These are phyloP conservation scores for Scedosporium apiospermum DNA, from an alignment of 2,329 filamentous ascomycete genomes.

Conservation along the genomic window DNA sequence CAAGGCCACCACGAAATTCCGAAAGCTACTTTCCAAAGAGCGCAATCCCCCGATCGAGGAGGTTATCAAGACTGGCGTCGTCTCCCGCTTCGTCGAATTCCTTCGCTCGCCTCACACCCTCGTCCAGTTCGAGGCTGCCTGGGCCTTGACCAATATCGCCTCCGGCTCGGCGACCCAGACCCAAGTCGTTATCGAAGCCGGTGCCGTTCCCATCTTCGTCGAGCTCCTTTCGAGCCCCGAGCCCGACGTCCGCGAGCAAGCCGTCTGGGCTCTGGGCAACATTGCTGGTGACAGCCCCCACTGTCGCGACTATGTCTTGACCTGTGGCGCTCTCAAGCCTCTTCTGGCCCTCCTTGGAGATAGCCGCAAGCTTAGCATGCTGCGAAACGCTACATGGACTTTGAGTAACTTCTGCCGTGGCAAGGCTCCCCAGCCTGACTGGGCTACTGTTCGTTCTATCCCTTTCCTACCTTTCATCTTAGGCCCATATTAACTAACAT, in stretches of 20 bases:
- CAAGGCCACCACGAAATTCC: slow-evolving; percentile 93
- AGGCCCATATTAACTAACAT: slow-evolving; percentile 11
- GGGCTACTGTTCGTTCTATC: slow-evolving; percentile 68
- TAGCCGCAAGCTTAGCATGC: slow-evolving; percentile 98
- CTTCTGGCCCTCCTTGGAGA: slow-evolving; percentile 85
- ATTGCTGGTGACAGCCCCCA: slow-evolving; percentile 97
- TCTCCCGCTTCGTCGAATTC: slow-evolving; percentile 96
- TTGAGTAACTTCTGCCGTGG: slow-evolving; percentile 99
- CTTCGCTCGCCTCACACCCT: slow-evolving; percentile 94
- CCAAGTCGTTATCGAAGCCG: slow-evolving; percentile 96
- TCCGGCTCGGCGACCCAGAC: slow-evolving; percentile 95
- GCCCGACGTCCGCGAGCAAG: slow-evolving; percentile 95
- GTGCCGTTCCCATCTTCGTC: slow-evolving; percentile 96
- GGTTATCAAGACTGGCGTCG: slow-evolving; percentile 97
- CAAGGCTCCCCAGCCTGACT: slow-evolving; percentile 97
- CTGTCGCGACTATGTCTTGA: slow-evolving; percentile 93
- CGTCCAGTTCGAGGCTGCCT: slow-evolving; percentile 97
- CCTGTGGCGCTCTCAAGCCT: slow-evolving; percentile 82
- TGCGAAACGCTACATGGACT: slow-evolving; percentile 97
- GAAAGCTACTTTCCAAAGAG: slow-evolving; percentile 96
- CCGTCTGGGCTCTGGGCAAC: slow-evolving; percentile 96
- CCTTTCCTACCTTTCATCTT: neutral
- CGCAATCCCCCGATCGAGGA: slow-evolving; percentile 98
- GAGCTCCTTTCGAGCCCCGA: slow-evolving; percentile 92
- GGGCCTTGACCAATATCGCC: slow-evolving; percentile 98